Percentiles rank a stretch among this genome's conserved stretches.
Evolutionary conservation across 1,284 basidiomycete species (phyloP).

Genomic region (Cystobasidiaceae sp.): DNA sequence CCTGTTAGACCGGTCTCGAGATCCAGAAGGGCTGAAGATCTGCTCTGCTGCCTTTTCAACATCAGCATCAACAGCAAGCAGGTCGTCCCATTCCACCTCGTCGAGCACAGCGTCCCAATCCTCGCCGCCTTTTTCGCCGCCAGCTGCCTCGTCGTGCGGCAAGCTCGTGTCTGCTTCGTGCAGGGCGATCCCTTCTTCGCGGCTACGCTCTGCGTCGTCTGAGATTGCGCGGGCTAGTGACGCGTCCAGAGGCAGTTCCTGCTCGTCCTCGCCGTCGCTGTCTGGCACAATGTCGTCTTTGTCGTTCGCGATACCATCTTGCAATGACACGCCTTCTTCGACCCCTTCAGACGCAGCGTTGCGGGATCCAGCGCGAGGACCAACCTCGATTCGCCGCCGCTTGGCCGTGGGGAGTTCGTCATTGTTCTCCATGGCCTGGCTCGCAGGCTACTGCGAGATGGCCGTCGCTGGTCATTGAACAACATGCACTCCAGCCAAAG

Average conservation of each 20-base stretch:
- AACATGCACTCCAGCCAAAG: no score
- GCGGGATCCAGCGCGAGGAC: background rate
- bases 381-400: constrained; percentile 8
- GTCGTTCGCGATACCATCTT: background rate
- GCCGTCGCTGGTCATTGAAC: no score
- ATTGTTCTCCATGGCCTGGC: background rate
- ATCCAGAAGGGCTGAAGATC: constrained; percentile 8
- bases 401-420: background rate
- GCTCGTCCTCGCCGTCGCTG: constrained; percentile 15
- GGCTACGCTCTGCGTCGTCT: background rate
- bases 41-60: background rate
- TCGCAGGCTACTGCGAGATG: background rate
- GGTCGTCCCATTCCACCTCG: constrained; percentile 20
- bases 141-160: background rate
- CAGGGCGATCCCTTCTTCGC: background rate
- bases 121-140: background rate
- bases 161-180: background rate
- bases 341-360: background rate
- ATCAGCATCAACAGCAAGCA: constrained; percentile 9
- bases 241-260: background rate
- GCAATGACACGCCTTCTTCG: background rate
- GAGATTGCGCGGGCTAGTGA: background rate
- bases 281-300: constrained; percentile 4
- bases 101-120: constrained; percentile 1
- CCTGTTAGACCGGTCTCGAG: background rate